phyloP scores from a whole-genome alignment of 352 stramenopile species.

The Ochromonadaceae sp. region DNA sequence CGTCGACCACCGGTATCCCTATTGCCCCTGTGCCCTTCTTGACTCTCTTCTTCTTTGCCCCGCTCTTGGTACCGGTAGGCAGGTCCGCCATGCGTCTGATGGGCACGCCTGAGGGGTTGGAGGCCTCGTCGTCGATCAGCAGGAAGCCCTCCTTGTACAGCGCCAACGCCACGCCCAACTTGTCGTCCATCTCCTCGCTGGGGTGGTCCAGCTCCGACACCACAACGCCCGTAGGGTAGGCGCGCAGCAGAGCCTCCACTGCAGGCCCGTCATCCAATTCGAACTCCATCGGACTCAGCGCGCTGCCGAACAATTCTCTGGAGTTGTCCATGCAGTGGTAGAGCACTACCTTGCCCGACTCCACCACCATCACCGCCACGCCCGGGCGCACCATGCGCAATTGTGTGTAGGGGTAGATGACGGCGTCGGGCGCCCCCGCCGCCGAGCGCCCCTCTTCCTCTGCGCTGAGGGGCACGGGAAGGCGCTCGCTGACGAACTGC shows the following conservation, averaged over 20 bases:
- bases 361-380: slow-evolving; percentile 47
- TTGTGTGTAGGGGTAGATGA: slow-evolving; percentile 40
- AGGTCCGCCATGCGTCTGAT: too few species aligned
- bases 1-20: too few species aligned
- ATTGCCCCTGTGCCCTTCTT: too few species aligned
- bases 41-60: too few species aligned
- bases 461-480: slow-evolving; percentile 38
- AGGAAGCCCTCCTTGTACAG: slow-evolving; percentile 22
- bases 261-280: slow-evolving; percentile 51
- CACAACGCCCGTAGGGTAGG: slow-evolving; percentile 26
- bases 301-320: slow-evolving; percentile 3
- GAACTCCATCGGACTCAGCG: slow-evolving; percentile 55
- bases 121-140: slow-evolving; percentile 9
- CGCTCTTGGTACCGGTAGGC: too few species aligned
- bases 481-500: slow-evolving; percentile 44
- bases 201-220: slow-evolving; percentile 29
- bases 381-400: slow-evolving; percentile 43
- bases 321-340: slow-evolving; percentile 65
- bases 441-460: slow-evolving; percentile 28
- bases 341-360: slow-evolving; percentile 52
- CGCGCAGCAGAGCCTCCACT: slow-evolving; percentile 46
- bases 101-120: too few species aligned
- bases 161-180: slow-evolving; percentile 22
- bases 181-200: slow-evolving; percentile 30
- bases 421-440: slow-evolving; percentile 11